Conservation (phyloP, 768 basidiomycete genomes). For the Heimioporus sp. region DNA sequence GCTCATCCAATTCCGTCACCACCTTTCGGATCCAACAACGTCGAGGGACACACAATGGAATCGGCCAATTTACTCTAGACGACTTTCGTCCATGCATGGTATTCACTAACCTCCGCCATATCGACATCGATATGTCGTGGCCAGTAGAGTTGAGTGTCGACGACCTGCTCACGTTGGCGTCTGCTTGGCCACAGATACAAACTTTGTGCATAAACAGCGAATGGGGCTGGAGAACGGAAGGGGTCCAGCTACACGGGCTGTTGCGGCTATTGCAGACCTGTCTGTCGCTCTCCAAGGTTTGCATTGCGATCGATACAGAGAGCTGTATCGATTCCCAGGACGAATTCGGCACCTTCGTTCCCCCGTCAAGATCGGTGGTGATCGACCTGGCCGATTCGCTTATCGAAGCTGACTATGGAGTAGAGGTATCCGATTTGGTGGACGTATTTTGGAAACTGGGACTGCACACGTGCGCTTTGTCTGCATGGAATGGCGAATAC, state of each 20-base stretch:
- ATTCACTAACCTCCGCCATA: not conserved
- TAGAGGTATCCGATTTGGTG: too few relatives aligned
- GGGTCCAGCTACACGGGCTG: constrained; percentile 8
- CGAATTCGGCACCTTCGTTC: too few relatives aligned
- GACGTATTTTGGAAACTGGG: too few relatives aligned
- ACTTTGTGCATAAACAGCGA: constrained; percentile 6
- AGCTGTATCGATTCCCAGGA: too few relatives aligned
- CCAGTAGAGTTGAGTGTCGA: not conserved
- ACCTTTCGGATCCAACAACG: not conserved
- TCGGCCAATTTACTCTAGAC: not conserved
- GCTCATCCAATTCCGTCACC: not conserved
- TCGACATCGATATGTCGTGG: constrained; percentile 5
- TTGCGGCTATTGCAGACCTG: not conserved
- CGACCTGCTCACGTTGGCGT: constrained; percentile 5
- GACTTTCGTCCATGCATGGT: not conserved
- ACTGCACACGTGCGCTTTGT: too few relatives aligned
- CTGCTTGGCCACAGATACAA: constrained; percentile 7
- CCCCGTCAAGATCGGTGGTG: too few relatives aligned
- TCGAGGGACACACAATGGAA: too few relatives aligned
- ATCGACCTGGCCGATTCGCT: too few relatives aligned
- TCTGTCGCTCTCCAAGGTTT: not conserved
- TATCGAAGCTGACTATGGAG: too few relatives aligned
- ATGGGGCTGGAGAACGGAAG: constrained; percentile 5
- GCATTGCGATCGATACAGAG: constrained; percentile 1
- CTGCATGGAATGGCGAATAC: too few relatives aligned